Percentiles rank a stretch among this genome's conserved stretches.
phyloP scores from a whole-genome alignment of 495 filamentous ascomycete genomes.

The Rhizodiscina lignyota region DNA sequence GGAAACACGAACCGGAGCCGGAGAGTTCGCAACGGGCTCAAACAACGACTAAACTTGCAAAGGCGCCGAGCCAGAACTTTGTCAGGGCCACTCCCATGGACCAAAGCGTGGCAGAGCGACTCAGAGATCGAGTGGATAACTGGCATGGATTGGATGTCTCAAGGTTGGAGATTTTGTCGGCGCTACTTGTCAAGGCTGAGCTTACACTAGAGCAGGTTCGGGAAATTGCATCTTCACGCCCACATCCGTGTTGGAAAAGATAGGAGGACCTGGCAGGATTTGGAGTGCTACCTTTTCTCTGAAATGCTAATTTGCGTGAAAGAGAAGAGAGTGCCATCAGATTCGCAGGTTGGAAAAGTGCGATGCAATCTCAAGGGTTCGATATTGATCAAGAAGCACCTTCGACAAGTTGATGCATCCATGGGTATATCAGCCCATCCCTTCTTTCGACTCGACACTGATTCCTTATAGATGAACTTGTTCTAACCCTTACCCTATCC shows the following conservation, averaged over 20 bases:
- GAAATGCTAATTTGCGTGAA: conserved; percentile 99
- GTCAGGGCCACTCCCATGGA: conserved; percentile 45
- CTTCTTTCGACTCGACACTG: conserved; percentile 3
- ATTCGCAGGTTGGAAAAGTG: conserved; percentile 36
- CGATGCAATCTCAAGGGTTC: conserved; percentile 92
- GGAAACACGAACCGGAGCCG: conserved; percentile 75
- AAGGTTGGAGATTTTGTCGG: conserved; percentile 33
- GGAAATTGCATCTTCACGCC: conserved; percentile 81
- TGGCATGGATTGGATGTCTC: conserved; percentile 97
- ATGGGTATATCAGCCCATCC: conserved; percentile 22
- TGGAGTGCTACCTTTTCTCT: conserved; percentile 92
- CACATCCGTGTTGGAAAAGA: conserved; percentile 93
- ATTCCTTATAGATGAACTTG: conserved; percentile 46
- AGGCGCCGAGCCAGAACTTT: too few relatives aligned
- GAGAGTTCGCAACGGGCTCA: too few relatives aligned
- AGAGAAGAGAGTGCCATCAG: conserved; percentile 60
- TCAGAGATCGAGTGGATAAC: conserved; percentile 80
- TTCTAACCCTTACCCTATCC: conserved; percentile 80
- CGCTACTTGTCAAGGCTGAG: conserved; percentile 1
- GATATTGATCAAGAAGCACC: conserved; percentile 95
- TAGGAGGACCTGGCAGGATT: conserved; percentile 91
- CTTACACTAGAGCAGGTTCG: conserved; percentile 42
- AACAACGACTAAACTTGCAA: too few relatives aligned
- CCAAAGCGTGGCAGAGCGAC: conserved; percentile 57
- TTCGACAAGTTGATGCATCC: conserved; percentile 70